Evolutionary conservation across 192 early-diverging fungal genomes (phyloP).

Genomic region (Spizellomyces punctatus): DNA sequence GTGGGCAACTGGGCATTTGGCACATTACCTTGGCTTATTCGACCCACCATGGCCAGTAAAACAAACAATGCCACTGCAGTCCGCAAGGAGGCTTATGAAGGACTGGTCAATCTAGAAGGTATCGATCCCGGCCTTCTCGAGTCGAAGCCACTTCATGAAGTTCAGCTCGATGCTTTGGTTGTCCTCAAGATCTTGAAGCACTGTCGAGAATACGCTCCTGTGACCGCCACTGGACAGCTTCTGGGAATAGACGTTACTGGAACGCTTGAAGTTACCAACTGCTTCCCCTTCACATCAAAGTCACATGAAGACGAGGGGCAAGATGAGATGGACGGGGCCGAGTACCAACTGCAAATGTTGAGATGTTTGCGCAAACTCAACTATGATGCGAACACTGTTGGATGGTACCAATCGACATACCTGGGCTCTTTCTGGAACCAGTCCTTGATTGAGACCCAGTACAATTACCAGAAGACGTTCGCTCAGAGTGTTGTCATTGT

Average conservation of each 20-base stretch:
- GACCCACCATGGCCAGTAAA: no score
- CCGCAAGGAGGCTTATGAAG: background rate
- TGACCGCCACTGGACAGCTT: conserved; percentile 81
- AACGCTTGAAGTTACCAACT: conserved; percentile 90
- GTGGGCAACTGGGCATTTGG: no score
- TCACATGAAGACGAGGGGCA: conserved; percentile 40
- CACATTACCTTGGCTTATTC: no score
- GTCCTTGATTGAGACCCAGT: conserved; percentile 87
- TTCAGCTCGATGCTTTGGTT: conserved; percentile 60
- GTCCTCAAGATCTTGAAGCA: conserved; percentile 98
- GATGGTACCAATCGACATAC: conserved; percentile 92
- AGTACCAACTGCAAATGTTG: conserved; percentile 96
- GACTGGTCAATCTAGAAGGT: conserved; percentile 40
- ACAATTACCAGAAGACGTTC: conserved; percentile 85
- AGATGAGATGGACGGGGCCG: conserved; percentile 51
- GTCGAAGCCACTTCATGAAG: conserved; percentile 30
- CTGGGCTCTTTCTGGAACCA: conserved; percentile 89
- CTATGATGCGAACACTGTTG: conserved; percentile 94
- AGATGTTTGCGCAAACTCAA: conserved; percentile 89
- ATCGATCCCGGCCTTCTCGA: conserved; percentile 45
- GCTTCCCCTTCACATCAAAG: conserved; percentile 79
- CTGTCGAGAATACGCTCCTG: conserved; percentile 72
- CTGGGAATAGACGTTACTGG: conserved; percentile 91
- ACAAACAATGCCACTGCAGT: no score
- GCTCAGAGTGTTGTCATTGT: conserved; percentile 88